Base-by-base conservation (phyloP, 805 yeast genomes). In the Starmera caribaea region DNA sequence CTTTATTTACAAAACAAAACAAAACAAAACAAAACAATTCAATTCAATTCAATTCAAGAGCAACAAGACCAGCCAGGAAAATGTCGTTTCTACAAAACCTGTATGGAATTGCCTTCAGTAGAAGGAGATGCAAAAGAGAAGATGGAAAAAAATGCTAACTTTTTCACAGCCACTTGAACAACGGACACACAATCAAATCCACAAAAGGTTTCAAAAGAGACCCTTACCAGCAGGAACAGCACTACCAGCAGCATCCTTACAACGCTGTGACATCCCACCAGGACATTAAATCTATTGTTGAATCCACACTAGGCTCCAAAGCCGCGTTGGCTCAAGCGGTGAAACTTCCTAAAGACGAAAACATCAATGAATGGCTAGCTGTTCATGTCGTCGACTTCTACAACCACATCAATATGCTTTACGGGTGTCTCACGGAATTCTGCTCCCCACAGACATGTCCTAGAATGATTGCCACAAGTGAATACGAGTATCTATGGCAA, bases 351-450 rank as follows among this genome's bases (percentile, higher is more conserved):
- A 83, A 75, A 49, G 97, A 92, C 44, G 98, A 90, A 61, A 92
- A 86, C 52, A 56, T 79, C 40, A 81, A 82, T 51, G 98, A 90
- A 59, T 90, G 98, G 98, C 63, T 90, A 41, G 97, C 98, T 0
- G 95, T 89, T 11, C 96, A 90, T 58, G 92, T 90, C n/a, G 97
- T 89, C 14, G 97, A 90, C 60, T 92, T 90, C 57, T 90, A 85
- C 64, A 89, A 89, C 58, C 98, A 90, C 58, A 81, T 90, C 48
- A 90, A 90, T 62, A 92, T 90, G 98, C 67, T 90, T 8, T 90
- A 92, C 52, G 96, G 97, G 9, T 79, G 97, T 4, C 84, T 92
- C 47, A 90, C 97, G 1, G 96, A 88, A 62, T 89, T 92, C 55
- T 92, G 99, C 59, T 87, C 97, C 0, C 97, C 97, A 3, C 61